phyloP scores from a whole-genome alignment of 2,329 filamentous ascomycete species.

The Exophiala oligosperma region DNA sequence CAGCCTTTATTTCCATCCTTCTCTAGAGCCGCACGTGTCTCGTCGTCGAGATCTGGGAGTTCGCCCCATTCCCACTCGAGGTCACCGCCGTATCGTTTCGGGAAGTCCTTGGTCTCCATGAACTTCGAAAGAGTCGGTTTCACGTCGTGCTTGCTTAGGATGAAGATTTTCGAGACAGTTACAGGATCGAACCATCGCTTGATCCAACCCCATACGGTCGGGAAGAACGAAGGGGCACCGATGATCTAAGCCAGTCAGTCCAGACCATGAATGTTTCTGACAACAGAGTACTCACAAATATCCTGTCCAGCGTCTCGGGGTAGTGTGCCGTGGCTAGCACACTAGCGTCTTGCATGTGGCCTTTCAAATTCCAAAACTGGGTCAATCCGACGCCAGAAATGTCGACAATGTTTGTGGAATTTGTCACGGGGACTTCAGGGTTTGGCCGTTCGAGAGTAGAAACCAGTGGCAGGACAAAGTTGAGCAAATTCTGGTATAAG shows the following conservation, averaged over 20 bases:
- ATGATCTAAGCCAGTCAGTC: constrained; percentile 61
- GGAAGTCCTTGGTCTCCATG: constrained; percentile 80
- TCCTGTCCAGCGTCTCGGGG: constrained; percentile 86
- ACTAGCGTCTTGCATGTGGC: constrained; percentile 90
- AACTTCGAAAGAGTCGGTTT: constrained; percentile 74
- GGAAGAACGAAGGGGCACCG: constrained; percentile 83
- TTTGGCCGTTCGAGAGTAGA: constrained; percentile 74
- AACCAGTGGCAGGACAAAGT: constrained; percentile 83
- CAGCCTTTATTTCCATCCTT: constrained; percentile 29
- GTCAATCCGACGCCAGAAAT: constrained; percentile 83
- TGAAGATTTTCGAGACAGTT: constrained; percentile 94
- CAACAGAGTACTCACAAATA: constrained; percentile 55
- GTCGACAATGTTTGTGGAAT: constrained; percentile 94
- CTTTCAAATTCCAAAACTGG: constrained; percentile 94
- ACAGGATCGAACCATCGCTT: constrained; percentile 92
- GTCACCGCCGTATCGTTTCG: constrained; percentile 84
- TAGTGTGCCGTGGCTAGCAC: constrained; percentile 89
- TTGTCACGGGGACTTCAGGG: constrained; percentile 80
- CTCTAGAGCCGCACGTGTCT: constrained; percentile 34
- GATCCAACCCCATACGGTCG: constrained; percentile 82
- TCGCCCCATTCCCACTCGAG: constrained; percentile 81
- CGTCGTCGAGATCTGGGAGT: constrained; percentile 67
- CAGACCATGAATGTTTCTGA: neutral
- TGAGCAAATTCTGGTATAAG: constrained; percentile 87
- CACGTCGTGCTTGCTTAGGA: constrained; percentile 72